These are phyloP conservation scores for Colletotrichum camelliae DNA, from an alignment of 2,329 filamentous ascomycete species.

Conservation along the genomic window DNA sequence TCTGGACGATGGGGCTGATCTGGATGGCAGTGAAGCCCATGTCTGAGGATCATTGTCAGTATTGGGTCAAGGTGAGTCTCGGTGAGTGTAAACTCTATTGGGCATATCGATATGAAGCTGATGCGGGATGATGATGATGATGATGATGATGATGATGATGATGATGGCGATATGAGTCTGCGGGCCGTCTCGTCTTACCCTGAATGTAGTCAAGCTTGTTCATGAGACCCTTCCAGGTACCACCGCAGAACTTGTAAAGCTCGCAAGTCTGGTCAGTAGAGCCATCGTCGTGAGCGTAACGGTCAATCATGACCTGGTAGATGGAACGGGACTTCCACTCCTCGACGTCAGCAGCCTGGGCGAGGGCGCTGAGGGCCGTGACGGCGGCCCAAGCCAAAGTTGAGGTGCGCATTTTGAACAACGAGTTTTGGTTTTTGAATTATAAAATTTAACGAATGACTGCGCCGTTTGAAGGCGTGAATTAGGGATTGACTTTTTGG, in stretches of 20 bases:
- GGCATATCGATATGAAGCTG: neutral
- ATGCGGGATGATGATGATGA: neutral
- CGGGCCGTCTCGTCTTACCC: constrained; percentile 24
- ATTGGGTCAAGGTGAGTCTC: neutral
- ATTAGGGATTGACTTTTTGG: neutral
- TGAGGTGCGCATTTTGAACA: constrained; percentile 9
- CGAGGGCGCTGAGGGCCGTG: constrained; percentile 7
- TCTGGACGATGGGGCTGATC: constrained; percentile 62
- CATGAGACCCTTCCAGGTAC: constrained; percentile 53
- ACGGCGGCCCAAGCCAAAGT: constrained; percentile 15
- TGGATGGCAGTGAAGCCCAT: constrained; percentile 48
- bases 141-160: neutral
- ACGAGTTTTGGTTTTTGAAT: neutral
- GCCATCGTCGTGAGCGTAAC: constrained; percentile 46
- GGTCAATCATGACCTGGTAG: constrained; percentile 51
- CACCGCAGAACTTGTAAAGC: constrained; percentile 50
- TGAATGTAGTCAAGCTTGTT: constrained; percentile 57
- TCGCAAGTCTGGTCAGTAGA: constrained; percentile 47
- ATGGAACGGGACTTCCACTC: constrained; percentile 38
- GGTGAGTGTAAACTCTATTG: neutral
- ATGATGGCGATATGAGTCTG: neutral
- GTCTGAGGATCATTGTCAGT: constrained; percentile 1
- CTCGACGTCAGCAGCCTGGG: constrained; percentile 12
- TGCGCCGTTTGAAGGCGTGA: constrained; percentile 9
- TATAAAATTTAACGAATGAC: constrained; percentile 6